Base-by-base conservation (phyloP, 768 basidiomycete species). In the Russula virescens region DNA sequence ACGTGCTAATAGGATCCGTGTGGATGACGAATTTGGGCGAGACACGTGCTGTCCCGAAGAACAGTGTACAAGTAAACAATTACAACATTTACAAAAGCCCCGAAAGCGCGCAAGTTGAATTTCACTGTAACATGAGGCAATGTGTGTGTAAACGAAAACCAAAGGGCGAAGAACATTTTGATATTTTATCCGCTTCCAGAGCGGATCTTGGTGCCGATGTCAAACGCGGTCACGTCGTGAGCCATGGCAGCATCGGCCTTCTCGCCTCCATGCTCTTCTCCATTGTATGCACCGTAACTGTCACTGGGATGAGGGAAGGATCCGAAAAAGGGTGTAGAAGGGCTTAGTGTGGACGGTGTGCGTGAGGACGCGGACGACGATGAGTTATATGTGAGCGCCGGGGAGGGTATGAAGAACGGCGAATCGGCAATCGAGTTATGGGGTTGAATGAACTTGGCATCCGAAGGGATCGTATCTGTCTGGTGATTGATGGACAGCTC, bases 241-340 rank as follows among this genome's bases (percentile, higher is more conserved):
- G 38, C 53, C 58, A 64, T 60, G 31, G 47, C 23, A 19, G 38
- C 48, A 55, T 64, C 63, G 10, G 53, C 25, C 47, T 64, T 64
- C 52, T 60, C 63, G 18, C 58, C 57, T 43, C 57, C 53, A 11
- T 64, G 58, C 38, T 64, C 63, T 50, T 64, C 62, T 53, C 56
- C 63, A 31, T 60, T 59, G 42, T 60, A 64, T 50, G 60, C 43
- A 9, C 58, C 74, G 63, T 75, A 78, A 25, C 57, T 64, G 26
- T 75, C 76, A 55, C 71, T 69, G 34, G 66, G 62, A 23, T 70
- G 56, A 11, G 66, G 53, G 69, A 88, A 87, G 9, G 83, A 81
- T 28, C 82, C 81, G 73, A 87, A 84, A 74, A 87, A 88, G 13
- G 86, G 86, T 13, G 86, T 88, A 13, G 85, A 81, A 19, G 87